Base-by-base conservation (phyloP, 129 eudicot genomes). In the Arctium lappa region DNA sequence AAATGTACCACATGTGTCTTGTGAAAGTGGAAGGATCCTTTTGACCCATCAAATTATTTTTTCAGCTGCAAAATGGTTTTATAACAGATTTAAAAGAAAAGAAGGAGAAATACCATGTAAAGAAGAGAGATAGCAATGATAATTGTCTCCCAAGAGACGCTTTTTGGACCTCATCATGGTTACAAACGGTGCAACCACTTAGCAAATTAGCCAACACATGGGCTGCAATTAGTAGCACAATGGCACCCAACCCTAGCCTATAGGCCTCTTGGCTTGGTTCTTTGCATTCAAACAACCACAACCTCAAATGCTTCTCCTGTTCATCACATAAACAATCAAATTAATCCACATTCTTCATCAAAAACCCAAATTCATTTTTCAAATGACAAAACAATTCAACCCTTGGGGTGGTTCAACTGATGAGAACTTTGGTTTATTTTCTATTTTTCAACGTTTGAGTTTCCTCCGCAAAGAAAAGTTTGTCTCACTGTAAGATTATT, bases 271-370 rank as follows among this genome's bases (percentile, higher is more conserved):
- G 93, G 83, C 97, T 95, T 82, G 94, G 98, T 85, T 91, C 86
- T 81, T 91, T 95, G 74, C 97, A 95, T 86, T 95, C 98, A 84
- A 95, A 92, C 83, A 95, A 37, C 97, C 97, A 95, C 33, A 95
- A 78, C 88, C 92, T 88, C 82, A 95, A 71, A 86, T 95, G 98
- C 82, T 90, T 92, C 72, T 82, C 97, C 97, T 95, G 75, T 37
- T 74, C 72, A 76, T 62, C 16, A 42, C 71, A 86, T 31, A 31
- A 46, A 74, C 36, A 29, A 16, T 8, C 18, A 62, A 22, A 22
- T 22, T 22, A 22, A 22, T 22, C 27, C 27, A 22, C 74, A 60
- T 74, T 75, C 53, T 56, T 13, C 13, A 78, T 73, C 70, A 62
- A 11, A 63, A 71, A 30, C 38, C 73, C 69, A 29, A 3, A 65